These are phyloP conservation scores for Geotrichum carabidarum DNA, from an alignment of 1,139 yeast species.

Conservation along the genomic window DNA sequence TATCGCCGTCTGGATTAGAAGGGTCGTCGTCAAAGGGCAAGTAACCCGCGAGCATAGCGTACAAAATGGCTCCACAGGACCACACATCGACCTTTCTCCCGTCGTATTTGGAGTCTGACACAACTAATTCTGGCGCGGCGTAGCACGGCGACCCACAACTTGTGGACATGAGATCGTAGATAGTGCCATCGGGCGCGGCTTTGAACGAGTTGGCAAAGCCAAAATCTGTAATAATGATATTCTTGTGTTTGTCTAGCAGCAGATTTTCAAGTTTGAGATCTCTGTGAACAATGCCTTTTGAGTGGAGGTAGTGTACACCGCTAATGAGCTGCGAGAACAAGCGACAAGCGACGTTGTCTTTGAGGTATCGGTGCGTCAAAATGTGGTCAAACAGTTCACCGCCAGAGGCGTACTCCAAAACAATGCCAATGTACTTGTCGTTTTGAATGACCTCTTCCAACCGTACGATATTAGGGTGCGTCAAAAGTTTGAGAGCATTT, in stretches of 20 bases:
- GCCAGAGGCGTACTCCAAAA: constrained; percentile 91
- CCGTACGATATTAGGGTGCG: constrained; percentile 89
- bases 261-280: constrained; percentile 69
- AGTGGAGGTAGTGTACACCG: constrained; percentile 87
- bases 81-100: constrained; percentile 93
- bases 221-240: constrained; percentile 74
- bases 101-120: constrained; percentile 78
- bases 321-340: constrained; percentile 91
- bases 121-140: constrained; percentile 95
- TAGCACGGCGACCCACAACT: constrained; percentile 98
- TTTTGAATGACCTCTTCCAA: constrained; percentile 89
- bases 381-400: constrained; percentile 96
- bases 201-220: constrained; percentile 87
- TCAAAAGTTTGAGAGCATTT: constrained; percentile 74
- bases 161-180: constrained; percentile 76
- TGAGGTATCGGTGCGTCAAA: constrained; percentile 75
- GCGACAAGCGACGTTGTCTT: constrained; percentile 74
- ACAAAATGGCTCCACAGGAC: constrained; percentile 92
- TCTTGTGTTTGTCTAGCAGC: constrained; percentile 70
- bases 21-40: constrained; percentile 98
- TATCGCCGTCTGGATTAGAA: constrained; percentile 91
- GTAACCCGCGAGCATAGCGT: constrained; percentile 96
- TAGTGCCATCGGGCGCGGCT: constrained; percentile 30
- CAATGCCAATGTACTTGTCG: constrained; percentile 93
- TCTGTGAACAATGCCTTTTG: constrained; percentile 75